Conservation (phyloP, 1,139 yeast genomes). For the Yamadazyma taylorii region DNA sequence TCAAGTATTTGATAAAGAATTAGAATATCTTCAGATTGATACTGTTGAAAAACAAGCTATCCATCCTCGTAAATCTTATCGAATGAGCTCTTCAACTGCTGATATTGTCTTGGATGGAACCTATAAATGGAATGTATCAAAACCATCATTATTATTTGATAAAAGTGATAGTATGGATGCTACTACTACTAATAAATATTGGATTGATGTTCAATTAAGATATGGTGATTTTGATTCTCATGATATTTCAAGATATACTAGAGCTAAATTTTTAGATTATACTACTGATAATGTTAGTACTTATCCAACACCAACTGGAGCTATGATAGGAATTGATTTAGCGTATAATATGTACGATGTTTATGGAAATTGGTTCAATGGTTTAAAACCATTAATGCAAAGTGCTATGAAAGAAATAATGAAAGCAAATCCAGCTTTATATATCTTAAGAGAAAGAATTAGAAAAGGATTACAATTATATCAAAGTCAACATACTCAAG, state of each 20-base stretch:
- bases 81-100: slow-evolving; percentile 95
- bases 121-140: slow-evolving; percentile 80
- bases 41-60: slow-evolving; percentile 87
- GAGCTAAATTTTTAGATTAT: slow-evolving; percentile 91
- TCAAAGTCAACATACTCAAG: slow-evolving; percentile 92
- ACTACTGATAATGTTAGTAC: slow-evolving; percentile 82
- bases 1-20: slow-evolving; percentile 86
- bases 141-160: slow-evolving; percentile 76
- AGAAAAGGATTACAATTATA: slow-evolving; percentile 91
- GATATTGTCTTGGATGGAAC: slow-evolving; percentile 79
- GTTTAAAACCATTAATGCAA: slow-evolving; percentile 84
- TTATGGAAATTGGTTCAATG: slow-evolving; percentile 97
- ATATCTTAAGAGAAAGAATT: slow-evolving; percentile 88
- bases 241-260: slow-evolving; percentile 89
- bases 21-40: slow-evolving; percentile 81
- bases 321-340: slow-evolving; percentile 85
- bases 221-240: slow-evolving; percentile 98
- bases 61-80: slow-evolving; percentile 95
- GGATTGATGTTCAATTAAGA: slow-evolving; percentile 94
- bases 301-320: slow-evolving; percentile 94
- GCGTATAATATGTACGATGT: slow-evolving; percentile 97
- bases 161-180: slow-evolving; percentile 52
- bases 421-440: slow-evolving; percentile 93
- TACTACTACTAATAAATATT: slow-evolving; percentile 69
- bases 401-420: slow-evolving; percentile 92